A percentile compares a stretch with the other conserved stretches of the same genome.
phyloP scores from a whole-genome alignment of 805 yeast genomes.

The Hanseniaspora jakobsenii region DNA sequence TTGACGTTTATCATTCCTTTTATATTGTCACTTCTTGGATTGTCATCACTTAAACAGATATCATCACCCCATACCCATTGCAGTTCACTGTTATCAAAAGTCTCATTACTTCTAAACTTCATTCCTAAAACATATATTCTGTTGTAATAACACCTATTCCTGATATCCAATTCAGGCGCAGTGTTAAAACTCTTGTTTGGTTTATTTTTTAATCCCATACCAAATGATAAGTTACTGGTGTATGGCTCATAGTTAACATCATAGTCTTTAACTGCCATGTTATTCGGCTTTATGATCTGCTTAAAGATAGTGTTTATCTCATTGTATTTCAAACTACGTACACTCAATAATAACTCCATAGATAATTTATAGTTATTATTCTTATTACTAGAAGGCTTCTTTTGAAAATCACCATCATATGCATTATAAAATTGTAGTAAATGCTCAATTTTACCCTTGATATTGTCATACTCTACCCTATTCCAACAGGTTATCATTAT shows the following conservation, averaged over 20 bases:
- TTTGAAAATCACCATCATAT: background rate
- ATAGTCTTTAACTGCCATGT: slow-evolving; percentile 1
- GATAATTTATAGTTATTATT: background rate
- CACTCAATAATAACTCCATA: background rate
- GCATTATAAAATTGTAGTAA: background rate
- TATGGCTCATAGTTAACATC: background rate
- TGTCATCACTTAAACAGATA: no score
- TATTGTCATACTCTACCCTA: slow-evolving; percentile 3
- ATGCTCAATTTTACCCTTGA: background rate
- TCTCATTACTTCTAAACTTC: background rate
- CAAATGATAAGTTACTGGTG: no score
- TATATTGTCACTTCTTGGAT: background rate
- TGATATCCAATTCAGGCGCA: no score
- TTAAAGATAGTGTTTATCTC: background rate
- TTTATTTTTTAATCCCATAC: no score
- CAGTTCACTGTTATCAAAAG: background rate
- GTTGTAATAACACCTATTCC: background rate
- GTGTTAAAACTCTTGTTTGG: no score
- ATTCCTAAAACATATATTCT: background rate
- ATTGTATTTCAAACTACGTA: slow-evolving; percentile 1
- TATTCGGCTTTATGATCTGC: slow-evolving; percentile 6
- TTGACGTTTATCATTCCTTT: background rate
- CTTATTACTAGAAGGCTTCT: background rate
- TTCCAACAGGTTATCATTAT: slow-evolving; percentile 7
- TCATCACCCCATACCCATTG: background rate